Percentiles rank a stretch among this genome's conserved stretches.
Evolutionary conservation across 805 yeast genomes (phyloP).

Genomic region (Yamadazyma takamatsuzukensis): DNA sequence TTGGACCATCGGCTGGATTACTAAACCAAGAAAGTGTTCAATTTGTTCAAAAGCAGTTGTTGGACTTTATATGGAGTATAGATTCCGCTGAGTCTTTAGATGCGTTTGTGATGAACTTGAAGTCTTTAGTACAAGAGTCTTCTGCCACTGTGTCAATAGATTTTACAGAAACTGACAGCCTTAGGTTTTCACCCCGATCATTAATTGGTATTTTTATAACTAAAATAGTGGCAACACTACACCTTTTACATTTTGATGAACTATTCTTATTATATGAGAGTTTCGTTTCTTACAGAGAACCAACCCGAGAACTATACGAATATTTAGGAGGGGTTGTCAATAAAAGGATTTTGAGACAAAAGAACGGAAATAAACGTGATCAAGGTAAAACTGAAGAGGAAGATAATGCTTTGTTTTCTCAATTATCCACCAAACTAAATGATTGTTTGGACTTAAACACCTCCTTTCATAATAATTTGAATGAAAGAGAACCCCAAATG

Average conservation of each 20-base stretch:
- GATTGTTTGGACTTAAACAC: slow-evolving; percentile 7
- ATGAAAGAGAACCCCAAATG: slow-evolving; percentile 1
- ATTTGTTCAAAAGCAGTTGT: slow-evolving; percentile 2
- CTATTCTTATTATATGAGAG: slow-evolving; percentile 26
- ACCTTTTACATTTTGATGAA: slow-evolving; percentile 37
- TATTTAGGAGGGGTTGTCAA: slow-evolving; percentile 8
- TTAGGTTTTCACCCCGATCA: slow-evolving; percentile 17
- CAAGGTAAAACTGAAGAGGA: slow-evolving; percentile 6
- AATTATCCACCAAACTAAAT: slow-evolving; percentile 12
- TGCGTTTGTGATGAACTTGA: slow-evolving; percentile 6
- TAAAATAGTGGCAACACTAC: slow-evolving; percentile 27
- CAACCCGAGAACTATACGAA: slow-evolving; percentile 19
- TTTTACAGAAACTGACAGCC: neutral
- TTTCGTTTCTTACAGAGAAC: slow-evolving; percentile 32
- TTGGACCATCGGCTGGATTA: neutral
- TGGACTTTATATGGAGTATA: slow-evolving; percentile 41
- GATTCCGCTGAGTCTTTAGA: slow-evolving; percentile 47
- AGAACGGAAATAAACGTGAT: too few relatives aligned
- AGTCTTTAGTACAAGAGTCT: slow-evolving; percentile 7
- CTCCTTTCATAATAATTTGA: slow-evolving; percentile 5
- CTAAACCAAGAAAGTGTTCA: slow-evolving; percentile 1
- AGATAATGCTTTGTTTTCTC: slow-evolving; percentile 14
- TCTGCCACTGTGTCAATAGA: slow-evolving; percentile 1
- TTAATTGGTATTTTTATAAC: slow-evolving; percentile 31
- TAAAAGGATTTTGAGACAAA: slow-evolving; percentile 1